Conservation (phyloP, 1,139 yeast species). For the Yamadazyma friedrichii region DNA sequence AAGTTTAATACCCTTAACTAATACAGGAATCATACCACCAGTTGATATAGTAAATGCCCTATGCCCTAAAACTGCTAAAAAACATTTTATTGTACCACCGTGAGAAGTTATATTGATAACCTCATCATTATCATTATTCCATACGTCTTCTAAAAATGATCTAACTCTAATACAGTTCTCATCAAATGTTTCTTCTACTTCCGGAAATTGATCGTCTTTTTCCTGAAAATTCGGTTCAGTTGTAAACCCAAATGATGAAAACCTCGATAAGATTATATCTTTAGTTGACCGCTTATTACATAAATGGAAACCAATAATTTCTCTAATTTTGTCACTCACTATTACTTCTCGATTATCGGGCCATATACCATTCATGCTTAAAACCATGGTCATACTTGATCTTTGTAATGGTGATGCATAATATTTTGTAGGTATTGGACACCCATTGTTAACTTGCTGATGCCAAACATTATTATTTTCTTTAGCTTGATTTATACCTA, state of each 20-base stretch:
- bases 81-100: constrained; percentile 60
- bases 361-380: constrained; percentile 53
- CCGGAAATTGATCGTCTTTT: constrained; percentile 43
- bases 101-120: constrained; percentile 57
- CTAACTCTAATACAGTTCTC: constrained; percentile 52
- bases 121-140: constrained; percentile 18
- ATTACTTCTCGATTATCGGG: constrained; percentile 36
- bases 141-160: constrained; percentile 41
- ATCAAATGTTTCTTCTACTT: constrained; percentile 23
- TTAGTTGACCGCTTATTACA: constrained; percentile 62
- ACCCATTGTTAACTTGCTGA: constrained; percentile 44
- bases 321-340: constrained; percentile 58
- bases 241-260: constrained; percentile 21
- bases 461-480: constrained; percentile 48
- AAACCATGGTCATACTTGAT: constrained; percentile 54
- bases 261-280: constrained; percentile 20
- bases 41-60: constrained; percentile 57
- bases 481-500: constrained; percentile 49
- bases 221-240: constrained; percentile 45
- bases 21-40: constrained; percentile 68
- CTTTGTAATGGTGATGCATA: constrained; percentile 69
- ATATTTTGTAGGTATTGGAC: constrained; percentile 54
- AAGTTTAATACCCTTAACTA: constrained; percentile 39
- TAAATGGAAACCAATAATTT: constrained; percentile 65
- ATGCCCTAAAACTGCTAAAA: constrained; percentile 56